Evolutionary conservation across 179 eudicot genomes (phyloP).

Genomic region (Pouteria campechiana): DNA sequence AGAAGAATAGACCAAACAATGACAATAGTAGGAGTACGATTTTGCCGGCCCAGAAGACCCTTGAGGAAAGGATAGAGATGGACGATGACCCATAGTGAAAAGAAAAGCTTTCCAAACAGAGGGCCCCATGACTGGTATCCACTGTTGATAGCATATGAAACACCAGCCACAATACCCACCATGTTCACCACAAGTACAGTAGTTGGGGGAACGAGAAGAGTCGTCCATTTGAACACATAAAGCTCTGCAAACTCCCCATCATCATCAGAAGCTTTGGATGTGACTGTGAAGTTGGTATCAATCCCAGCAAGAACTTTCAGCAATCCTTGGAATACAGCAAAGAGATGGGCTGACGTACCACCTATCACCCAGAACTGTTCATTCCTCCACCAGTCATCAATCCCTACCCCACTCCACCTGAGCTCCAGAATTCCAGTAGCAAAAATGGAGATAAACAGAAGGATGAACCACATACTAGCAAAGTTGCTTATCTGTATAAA

Average conservation of each 20-base stretch:
- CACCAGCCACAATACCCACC: slow-evolving; percentile 74
- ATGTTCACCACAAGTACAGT: slow-evolving; percentile 63
- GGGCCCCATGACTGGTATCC: slow-evolving; percentile 93
- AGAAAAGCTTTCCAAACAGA: slow-evolving; percentile 73
- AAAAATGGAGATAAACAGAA: slow-evolving; percentile 63
- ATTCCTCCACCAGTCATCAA: slow-evolving; percentile 93
- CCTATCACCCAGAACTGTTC: slow-evolving; percentile 94
- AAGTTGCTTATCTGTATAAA: slow-evolving; percentile 61
- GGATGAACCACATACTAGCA: slow-evolving; percentile 63
- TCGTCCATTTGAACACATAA: slow-evolving; percentile 75
- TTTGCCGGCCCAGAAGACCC: slow-evolving; percentile 72
- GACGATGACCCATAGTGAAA: slow-evolving; percentile 74
- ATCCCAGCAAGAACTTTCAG: slow-evolving; percentile 72
- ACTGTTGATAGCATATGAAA: slow-evolving; percentile 66
- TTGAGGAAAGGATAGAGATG: slow-evolving; percentile 88
- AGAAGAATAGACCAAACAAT: slow-evolving; percentile 80
- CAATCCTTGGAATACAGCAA: slow-evolving; percentile 82
- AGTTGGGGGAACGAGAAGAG: slow-evolving; percentile 75
- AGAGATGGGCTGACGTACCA: slow-evolving; percentile 75
- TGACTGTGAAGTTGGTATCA: slow-evolving; percentile 83
- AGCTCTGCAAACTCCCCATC: slow-evolving; percentile 86
- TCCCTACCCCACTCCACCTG: slow-evolving; percentile 69
- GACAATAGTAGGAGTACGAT: slow-evolving; percentile 75
- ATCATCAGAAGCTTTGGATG: slow-evolving; percentile 68
- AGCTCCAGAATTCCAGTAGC: slow-evolving; percentile 68